Conservation (phyloP, 352 stramenopile species). For the Pythium coloratum region DNA sequence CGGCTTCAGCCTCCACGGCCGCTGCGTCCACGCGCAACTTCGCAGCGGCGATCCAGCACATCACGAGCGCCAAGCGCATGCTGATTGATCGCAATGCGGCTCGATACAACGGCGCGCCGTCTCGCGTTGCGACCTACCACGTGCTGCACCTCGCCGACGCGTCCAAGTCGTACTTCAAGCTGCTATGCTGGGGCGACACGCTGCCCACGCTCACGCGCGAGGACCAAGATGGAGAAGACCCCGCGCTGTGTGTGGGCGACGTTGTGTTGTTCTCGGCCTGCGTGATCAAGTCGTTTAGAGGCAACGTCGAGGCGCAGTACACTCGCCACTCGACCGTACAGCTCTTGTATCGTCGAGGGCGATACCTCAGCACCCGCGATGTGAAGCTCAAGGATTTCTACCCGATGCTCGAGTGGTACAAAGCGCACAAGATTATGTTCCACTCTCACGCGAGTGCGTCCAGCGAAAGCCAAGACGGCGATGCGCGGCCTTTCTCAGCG, state of each 20-base stretch:
- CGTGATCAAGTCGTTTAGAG: constrained; percentile 44
- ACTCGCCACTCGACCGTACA: constrained; percentile 40
- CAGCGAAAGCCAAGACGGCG: not conserved
- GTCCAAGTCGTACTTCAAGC: constrained; percentile 50
- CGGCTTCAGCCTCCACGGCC: not conserved
- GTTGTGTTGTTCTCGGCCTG: constrained; percentile 57
- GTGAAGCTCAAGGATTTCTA: constrained; percentile 54
- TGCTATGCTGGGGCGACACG: constrained; percentile 52
- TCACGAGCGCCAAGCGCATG: constrained; percentile 34
- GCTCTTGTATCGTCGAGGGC: constrained; percentile 57
- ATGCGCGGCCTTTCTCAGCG: constrained; percentile 11
- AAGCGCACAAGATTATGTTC: constrained; percentile 42
- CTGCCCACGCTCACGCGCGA: constrained; percentile 39
- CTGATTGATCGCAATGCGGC: constrained; percentile 16
- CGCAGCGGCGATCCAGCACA: constrained; percentile 51
- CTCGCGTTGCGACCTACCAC: constrained; percentile 40
- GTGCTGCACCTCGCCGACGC: constrained; percentile 51
- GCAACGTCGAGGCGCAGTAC: constrained; percentile 61
- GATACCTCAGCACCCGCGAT: constrained; percentile 59
- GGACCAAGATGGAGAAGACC: constrained; percentile 36
- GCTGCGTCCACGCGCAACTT: constrained; percentile 35
- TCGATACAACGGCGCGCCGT: not conserved
- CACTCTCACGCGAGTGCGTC: not conserved
- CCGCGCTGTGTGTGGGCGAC: constrained; percentile 43
- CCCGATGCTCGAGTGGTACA: constrained; percentile 72